Percentiles rank a stretch among this genome's conserved stretches.
phyloP scores from a whole-genome alignment of 768 basidiomycete species.

The Boletus pseudo-olivaceus region DNA sequence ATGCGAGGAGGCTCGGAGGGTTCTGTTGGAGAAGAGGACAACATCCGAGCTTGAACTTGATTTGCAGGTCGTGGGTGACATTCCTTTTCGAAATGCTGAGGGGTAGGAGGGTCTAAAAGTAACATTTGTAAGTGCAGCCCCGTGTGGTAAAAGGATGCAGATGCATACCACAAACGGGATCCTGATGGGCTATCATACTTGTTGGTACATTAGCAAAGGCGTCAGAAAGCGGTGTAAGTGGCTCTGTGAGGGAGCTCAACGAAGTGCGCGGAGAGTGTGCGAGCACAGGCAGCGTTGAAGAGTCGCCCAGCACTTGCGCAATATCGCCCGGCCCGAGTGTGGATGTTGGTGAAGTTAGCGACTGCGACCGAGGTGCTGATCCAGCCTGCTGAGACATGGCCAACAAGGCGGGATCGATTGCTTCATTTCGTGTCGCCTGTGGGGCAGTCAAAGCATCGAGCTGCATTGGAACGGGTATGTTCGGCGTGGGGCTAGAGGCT shows the following conservation, averaged over 20 bases:
- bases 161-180: constrained; percentile 9
- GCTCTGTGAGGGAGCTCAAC: constrained; percentile 29
- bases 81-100: constrained; percentile 2
- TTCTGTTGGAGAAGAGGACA: background rate
- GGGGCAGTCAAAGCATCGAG: background rate
- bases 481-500: background rate
- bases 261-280: constrained; percentile 31
- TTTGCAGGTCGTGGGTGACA: background rate
- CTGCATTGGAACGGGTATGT: background rate
- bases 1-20: background rate
- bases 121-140: constrained; percentile 3
- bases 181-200: background rate
- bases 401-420: constrained; percentile 33
- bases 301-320: constrained; percentile 1
- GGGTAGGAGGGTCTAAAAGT: constrained; percentile 2
- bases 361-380: background rate
- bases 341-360: background rate
- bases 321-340: background rate
- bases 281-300: constrained; percentile 19
- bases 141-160: background rate
- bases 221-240: constrained; percentile 24
- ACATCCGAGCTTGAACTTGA: background rate
- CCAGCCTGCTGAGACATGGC: constrained; percentile 23
- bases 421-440: constrained; percentile 15
- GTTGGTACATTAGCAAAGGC: constrained; percentile 7